Evolutionary conservation across 2,329 filamentous ascomycete species (phyloP).

Genomic region (Penicillium polonicum): DNA sequence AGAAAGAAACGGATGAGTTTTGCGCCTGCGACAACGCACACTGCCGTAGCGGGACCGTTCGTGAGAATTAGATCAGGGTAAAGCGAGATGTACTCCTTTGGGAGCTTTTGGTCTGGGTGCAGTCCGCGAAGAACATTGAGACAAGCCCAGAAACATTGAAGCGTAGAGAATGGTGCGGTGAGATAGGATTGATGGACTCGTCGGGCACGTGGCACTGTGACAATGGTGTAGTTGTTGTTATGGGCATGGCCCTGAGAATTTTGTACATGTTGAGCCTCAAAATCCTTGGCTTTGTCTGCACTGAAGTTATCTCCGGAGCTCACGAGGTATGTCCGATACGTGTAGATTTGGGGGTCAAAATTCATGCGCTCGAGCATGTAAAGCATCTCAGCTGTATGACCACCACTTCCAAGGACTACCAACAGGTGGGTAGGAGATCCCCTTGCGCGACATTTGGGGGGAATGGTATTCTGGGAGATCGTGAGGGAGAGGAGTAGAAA

Average conservation of each 20-base stretch:
- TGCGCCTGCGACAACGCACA: conserved; percentile 66
- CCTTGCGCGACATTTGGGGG: conserved; percentile 32
- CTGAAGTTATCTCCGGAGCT: conserved; percentile 75
- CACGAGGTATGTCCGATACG: conserved; percentile 76
- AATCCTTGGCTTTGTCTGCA: conserved; percentile 59
- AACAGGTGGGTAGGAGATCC: conserved; percentile 60
- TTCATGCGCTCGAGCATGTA: conserved; percentile 69
- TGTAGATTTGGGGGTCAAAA: conserved; percentile 49
- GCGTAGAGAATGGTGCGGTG: conserved; percentile 68
- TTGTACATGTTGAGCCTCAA: conserved; percentile 52
- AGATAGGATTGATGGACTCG: conserved; percentile 76
- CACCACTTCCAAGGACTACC: conserved; percentile 85
- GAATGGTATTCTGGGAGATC: conserved; percentile 31
- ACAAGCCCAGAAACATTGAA: conserved; percentile 65
- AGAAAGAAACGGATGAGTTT: conserved; percentile 56
- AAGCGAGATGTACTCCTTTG: conserved; percentile 26
- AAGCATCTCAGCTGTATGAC: conserved; percentile 93
- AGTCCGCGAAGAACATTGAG: conserved; percentile 53
- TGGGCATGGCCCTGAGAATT: conserved; percentile 11
- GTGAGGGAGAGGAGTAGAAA: conserved; percentile 25
- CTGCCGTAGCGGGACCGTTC: conserved; percentile 85
- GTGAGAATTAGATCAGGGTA: conserved; percentile 76
- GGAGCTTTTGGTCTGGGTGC: conserved; percentile 35
- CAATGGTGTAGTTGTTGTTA: conserved; percentile 55
- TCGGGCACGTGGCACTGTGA: conserved; percentile 71